A percentile compares a stretch with the other conserved stretches of the same genome.
Conservation (phyloP, 179 eudicot species). For the Beta macrorhiza region DNA sequence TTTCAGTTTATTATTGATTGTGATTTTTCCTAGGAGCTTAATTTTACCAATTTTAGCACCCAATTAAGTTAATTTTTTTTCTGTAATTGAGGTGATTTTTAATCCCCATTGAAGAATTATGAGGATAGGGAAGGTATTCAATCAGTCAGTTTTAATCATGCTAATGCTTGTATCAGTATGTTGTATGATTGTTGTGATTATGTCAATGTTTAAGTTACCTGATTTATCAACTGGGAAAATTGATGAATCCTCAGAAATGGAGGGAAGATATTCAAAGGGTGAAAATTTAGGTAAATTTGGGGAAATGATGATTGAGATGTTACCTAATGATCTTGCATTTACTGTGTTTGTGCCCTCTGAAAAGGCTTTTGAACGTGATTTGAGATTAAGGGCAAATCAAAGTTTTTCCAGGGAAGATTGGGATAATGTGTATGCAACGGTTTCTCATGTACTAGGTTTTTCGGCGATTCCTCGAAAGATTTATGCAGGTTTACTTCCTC, state of each 20-base stretch:
- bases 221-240: conserved; percentile 19
- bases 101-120: conserved; percentile 5
- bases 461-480: conserved; percentile 67
- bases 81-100: neutral
- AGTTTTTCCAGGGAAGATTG: conserved; percentile 41
- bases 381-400: conserved; percentile 43
- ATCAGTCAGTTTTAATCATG: conserved; percentile 25
- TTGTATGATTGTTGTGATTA: conserved; percentile 30
- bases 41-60: neutral
- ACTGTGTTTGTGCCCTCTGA: conserved; percentile 79
- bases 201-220: conserved; percentile 37
- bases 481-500: conserved; percentile 32
- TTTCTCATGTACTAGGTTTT: conserved; percentile 74
- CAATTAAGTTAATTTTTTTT: neutral
- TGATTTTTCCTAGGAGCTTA: neutral
- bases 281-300: conserved; percentile 55
- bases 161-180: conserved; percentile 25
- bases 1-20: neutral
- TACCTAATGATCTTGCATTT: conserved; percentile 75
- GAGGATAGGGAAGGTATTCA: conserved; percentile 22
- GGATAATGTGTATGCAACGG: conserved; percentile 57
- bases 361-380: conserved; percentile 56
- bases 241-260: neutral
- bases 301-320: conserved; percentile 63
- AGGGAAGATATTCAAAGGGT: conserved; percentile 1